A percentile compares a stretch with the other conserved stretches of the same genome.
Evolutionary conservation across 805 yeast species (phyloP).

Genomic region (Blastobotrys terrestris): DNA sequence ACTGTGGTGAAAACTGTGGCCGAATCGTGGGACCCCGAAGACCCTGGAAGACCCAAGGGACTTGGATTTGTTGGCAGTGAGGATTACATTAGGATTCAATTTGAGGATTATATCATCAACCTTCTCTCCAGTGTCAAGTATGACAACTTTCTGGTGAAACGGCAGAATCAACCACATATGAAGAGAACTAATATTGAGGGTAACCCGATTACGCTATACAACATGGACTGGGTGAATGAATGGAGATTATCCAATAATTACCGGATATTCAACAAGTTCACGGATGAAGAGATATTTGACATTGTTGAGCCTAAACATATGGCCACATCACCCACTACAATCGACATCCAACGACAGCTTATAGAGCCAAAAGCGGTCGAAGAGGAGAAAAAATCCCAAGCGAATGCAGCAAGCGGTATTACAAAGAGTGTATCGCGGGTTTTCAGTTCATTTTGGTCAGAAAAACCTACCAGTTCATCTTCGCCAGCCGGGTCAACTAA

Average conservation of each 20-base stretch:
- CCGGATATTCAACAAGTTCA: slow-evolving; percentile 44
- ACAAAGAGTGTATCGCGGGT: slow-evolving; percentile 26
- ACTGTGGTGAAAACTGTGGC: slow-evolving; percentile 46
- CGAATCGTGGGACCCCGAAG: slow-evolving; percentile 38
- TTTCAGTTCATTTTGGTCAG: slow-evolving; percentile 26
- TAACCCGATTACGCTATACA: slow-evolving; percentile 39
- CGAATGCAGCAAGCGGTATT: slow-evolving; percentile 18
- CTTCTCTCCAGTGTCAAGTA: slow-evolving; percentile 68
- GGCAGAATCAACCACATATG: slow-evolving; percentile 20
- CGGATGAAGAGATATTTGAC: slow-evolving; percentile 68
- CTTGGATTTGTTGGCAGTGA: slow-evolving; percentile 65
- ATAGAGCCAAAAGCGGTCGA: slow-evolving; percentile 16
- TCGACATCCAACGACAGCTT: slow-evolving; percentile 8
- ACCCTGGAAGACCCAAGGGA: slow-evolving; percentile 37
- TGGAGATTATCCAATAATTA: slow-evolving; percentile 57
- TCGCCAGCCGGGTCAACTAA: background rate
- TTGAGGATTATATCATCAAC: slow-evolving; percentile 84
- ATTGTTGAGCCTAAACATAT: slow-evolving; percentile 44
- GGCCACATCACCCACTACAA: slow-evolving; percentile 17
- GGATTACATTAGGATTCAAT: slow-evolving; percentile 79
- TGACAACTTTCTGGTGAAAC: slow-evolving; percentile 45
- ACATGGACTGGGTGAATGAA: slow-evolving; percentile 38
- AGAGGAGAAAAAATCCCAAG: slow-evolving; percentile 1
- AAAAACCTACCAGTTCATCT: background rate
- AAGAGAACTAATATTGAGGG: slow-evolving; percentile 21